Conservation (phyloP, 2,329 filamentous ascomycete species). For the Colletotrichum tabaci region DNA sequence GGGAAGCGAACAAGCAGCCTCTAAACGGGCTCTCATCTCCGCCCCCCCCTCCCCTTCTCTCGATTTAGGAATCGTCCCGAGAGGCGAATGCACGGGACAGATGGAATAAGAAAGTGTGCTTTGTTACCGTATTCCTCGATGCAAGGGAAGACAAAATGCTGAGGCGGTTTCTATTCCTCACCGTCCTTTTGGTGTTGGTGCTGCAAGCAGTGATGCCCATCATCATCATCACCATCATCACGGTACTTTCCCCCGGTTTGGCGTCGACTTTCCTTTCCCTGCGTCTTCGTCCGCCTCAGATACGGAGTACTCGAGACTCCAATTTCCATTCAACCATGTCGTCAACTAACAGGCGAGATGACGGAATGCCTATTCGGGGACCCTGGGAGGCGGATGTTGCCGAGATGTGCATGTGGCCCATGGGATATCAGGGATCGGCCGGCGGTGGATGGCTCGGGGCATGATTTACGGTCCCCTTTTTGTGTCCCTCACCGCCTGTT, state of each 20-base stretch:
- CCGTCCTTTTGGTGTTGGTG: not conserved
- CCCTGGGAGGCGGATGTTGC: conserved; percentile 33
- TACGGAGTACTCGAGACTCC: not conserved
- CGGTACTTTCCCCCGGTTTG: not conserved
- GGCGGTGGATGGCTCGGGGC: not conserved
- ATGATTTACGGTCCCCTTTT: not conserved
- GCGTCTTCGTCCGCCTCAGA: too few species aligned
- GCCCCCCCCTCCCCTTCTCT: conserved; percentile 22
- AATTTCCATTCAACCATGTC: conserved; percentile 21
- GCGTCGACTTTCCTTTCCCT: not conserved
- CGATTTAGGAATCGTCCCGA: conserved; percentile 20
- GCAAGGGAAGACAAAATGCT: too few species aligned
- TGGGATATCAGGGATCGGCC: conserved; percentile 11
- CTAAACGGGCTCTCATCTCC: conserved; percentile 34
- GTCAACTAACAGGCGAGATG: conserved; percentile 23
- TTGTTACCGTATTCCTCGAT: not conserved
- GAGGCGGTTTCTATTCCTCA: not conserved
- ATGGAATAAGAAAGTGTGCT: conserved; percentile 10
- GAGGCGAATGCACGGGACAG: not conserved
- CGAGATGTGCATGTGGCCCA: conserved; percentile 15
- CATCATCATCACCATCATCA: not conserved
- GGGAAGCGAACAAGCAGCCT: conserved; percentile 24
- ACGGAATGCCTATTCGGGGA: conserved; percentile 30
- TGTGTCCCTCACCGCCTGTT: conserved; percentile 1
- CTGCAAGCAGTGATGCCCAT: too few species aligned